Evolutionary conservation across 139 green algal genomes (phyloP).

Genomic region (Tetradesmus obliquus): DNA sequence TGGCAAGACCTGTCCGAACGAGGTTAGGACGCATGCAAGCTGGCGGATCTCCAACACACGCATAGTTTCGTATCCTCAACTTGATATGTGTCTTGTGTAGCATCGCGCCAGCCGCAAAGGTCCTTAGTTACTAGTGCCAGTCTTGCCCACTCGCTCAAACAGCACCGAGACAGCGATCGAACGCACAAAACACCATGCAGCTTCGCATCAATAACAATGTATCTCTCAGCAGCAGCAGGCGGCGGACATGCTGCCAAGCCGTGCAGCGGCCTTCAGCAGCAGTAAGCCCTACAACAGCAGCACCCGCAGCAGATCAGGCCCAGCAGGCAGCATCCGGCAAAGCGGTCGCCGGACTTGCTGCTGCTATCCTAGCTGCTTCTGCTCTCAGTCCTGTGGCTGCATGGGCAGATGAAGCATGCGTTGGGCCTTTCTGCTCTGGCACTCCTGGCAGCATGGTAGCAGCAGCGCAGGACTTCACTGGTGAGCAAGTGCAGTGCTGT

Average conservation of each 20-base stretch:
- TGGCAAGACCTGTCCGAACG: not conserved
- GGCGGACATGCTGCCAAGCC: not conserved
- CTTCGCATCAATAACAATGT: not conserved
- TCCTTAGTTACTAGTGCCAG: not conserved
- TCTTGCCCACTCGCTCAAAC: not conserved
- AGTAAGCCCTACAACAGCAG: not conserved
- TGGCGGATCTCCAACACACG: too few relatives aligned
- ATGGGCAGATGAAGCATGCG: not conserved
- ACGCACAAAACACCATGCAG: not conserved
- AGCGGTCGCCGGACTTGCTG: not conserved
- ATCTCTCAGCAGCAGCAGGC: not conserved
- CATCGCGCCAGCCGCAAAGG: not conserved
- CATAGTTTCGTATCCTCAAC: too few relatives aligned
- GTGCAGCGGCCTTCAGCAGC: not conserved
- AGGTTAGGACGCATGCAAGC: too few relatives aligned
- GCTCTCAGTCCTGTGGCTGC: not conserved
- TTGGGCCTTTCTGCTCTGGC: not conserved
- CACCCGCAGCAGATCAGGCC: not conserved
- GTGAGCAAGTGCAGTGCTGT: not conserved
- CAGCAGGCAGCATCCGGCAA: not conserved
- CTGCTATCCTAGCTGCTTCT: not conserved
- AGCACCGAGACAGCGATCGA: not conserved
- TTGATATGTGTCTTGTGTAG: too few relatives aligned
- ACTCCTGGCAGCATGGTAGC: not conserved
- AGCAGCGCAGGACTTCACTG: conserved; percentile 1